Evolutionary conservation across 176 grass and related monocot genomes (phyloP).

Genomic region (Oryza rufipogon): DNA sequence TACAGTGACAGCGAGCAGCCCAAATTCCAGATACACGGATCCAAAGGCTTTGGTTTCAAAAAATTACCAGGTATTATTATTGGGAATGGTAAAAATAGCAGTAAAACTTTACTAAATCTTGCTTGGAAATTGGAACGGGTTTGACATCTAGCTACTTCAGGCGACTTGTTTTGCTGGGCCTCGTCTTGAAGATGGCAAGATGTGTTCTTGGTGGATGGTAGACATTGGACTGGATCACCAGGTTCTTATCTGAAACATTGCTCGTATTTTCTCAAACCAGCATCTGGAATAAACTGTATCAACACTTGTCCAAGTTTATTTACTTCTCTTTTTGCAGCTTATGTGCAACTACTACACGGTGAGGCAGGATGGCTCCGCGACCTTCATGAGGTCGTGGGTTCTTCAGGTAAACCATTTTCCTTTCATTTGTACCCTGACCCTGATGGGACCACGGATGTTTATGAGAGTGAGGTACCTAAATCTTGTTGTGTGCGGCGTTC

Average conservation of each 20-base stretch:
- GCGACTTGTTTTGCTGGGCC: slow-evolving; percentile 89
- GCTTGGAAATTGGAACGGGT: not conserved
- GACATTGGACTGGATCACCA: slow-evolving; percentile 85
- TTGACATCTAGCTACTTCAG: slow-evolving; percentile 49
- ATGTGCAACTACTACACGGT: slow-evolving; percentile 97
- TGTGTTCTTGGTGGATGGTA: slow-evolving; percentile 92
- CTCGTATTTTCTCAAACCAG: slow-evolving; percentile 2
- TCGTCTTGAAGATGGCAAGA: slow-evolving; percentile 68
- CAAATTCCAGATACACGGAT: slow-evolving; percentile 86
- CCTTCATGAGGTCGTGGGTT: slow-evolving; percentile 85
- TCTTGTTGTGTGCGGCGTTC: not conserved
- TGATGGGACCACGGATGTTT: not conserved
- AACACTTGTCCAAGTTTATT: not conserved
- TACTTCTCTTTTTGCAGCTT: slow-evolving; percentile 55
- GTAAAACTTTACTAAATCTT: not conserved
- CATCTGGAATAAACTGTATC: not conserved
- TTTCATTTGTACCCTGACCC: not conserved
- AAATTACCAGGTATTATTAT: slow-evolving; percentile 73
- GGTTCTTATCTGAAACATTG: slow-evolving; percentile 48
- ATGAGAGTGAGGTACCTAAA: not conserved
- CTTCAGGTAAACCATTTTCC: slow-evolving; percentile 55
- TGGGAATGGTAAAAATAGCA: slow-evolving; percentile 4
- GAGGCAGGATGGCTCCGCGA: slow-evolving; percentile 86
- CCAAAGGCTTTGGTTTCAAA: slow-evolving; percentile 92
- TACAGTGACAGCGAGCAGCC: slow-evolving; percentile 82